Conservation (phyloP, 2,329 filamentous ascomycete species). For the Curvularia spicifera region DNA sequence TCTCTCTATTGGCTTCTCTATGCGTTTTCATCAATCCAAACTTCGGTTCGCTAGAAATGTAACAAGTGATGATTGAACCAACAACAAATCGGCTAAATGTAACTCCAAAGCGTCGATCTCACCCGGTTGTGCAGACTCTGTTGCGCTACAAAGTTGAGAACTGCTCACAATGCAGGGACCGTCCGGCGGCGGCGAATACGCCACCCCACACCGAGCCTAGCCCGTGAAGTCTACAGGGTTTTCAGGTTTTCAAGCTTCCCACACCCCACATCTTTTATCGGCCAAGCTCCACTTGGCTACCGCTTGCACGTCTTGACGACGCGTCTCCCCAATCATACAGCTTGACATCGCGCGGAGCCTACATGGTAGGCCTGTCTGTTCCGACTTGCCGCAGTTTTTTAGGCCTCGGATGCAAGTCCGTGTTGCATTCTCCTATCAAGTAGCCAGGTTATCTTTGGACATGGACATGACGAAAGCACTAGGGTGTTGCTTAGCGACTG, state of each 20-base stretch:
- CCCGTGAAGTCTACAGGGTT: constrained; percentile 7
- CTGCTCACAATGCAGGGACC: neutral
- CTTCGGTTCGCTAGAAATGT: neutral
- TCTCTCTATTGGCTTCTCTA: neutral
- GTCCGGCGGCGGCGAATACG: neutral
- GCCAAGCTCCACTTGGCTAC: constrained; percentile 16
- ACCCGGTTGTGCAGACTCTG: neutral
- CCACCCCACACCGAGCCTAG: neutral
- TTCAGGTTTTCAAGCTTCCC: constrained; percentile 6
- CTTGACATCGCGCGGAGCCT: neutral
- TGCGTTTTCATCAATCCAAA: neutral
- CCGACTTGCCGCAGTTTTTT: constrained; percentile 5
- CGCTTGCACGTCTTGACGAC: constrained; percentile 14
- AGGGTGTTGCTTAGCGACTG: constrained; percentile 16
- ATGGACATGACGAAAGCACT: constrained; percentile 16
- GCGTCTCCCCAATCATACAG: constrained; percentile 4
- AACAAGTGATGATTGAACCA: neutral
- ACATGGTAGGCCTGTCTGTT: constrained; percentile 1
- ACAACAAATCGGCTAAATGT: neutral
- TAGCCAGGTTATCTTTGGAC: constrained; percentile 16
- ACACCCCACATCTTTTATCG: constrained; percentile 6
- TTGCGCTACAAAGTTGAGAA: neutral
- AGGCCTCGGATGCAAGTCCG: constrained; percentile 10
- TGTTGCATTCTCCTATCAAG: constrained; percentile 3
- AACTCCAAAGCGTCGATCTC: neutral